Evolutionary conservation across 257 asterid genomes (phyloP).

Genomic region (Paraleonurus japonicus): DNA sequence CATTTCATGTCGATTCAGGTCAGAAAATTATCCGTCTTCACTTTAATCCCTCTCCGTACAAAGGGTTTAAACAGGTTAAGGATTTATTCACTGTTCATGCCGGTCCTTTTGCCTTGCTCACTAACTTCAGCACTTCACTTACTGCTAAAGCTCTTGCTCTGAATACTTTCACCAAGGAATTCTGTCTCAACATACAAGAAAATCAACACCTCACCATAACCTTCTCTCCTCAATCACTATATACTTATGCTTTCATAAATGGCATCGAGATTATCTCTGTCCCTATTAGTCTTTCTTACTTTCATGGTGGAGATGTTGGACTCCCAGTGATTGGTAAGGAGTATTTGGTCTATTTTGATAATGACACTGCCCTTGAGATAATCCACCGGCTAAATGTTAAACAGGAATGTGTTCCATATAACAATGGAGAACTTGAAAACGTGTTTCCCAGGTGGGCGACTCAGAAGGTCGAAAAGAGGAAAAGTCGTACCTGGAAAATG

Average conservation of each 20-base stretch:
- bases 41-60: conserved; percentile 18
- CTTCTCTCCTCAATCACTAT: conserved; percentile 19
- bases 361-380: conserved; percentile 44
- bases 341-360: conserved; percentile 35
- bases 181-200: conserved; percentile 9
- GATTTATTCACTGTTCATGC: conserved; percentile 28
- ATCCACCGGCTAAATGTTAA: neutral
- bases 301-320: conserved; percentile 7
- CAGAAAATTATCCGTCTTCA: conserved; percentile 26
- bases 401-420: no score
- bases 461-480: conserved; percentile 7
- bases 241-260: conserved; percentile 25
- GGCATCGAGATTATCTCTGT: conserved; percentile 28
- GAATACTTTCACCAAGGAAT: conserved; percentile 22
- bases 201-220: conserved; percentile 6
- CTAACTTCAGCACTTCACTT: conserved; percentile 26
- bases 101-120: conserved; percentile 27
- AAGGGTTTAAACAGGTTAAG: conserved; percentile 17
- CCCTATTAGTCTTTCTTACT: conserved; percentile 21
- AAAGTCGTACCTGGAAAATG: conserved; percentile 34
- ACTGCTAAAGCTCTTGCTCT: conserved; percentile 3
- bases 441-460: conserved; percentile 35
- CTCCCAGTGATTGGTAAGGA: conserved; percentile 20
- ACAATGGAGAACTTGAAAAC: conserved; percentile 25
- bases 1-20: conserved; percentile 24